Conservation (phyloP, 805 yeast genomes). For the Suhomyces emberorum region DNA sequence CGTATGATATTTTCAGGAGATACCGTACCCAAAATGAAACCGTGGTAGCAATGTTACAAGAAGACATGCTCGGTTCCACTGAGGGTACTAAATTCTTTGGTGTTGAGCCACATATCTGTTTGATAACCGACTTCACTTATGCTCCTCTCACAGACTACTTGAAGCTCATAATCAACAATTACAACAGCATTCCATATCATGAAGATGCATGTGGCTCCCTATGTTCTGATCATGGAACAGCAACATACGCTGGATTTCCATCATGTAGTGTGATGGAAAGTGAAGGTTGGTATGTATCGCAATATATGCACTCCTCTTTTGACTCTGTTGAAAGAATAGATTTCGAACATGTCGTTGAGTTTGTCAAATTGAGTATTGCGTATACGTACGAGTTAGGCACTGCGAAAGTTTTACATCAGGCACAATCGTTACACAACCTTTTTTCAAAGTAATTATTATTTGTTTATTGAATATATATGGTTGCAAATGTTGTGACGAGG, state of each 20-base stretch:
- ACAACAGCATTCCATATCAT: conserved; percentile 64
- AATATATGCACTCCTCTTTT: conserved; percentile 68
- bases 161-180: conserved; percentile 56
- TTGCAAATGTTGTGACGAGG: no score
- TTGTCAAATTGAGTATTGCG: conserved; percentile 72
- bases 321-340: conserved; percentile 83
- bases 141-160: conserved; percentile 55
- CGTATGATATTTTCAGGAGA: conserved; percentile 66
- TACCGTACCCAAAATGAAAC: conserved; percentile 46
- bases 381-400: conserved; percentile 60
- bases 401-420: conserved; percentile 16
- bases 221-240: conserved; percentile 91
- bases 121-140: conserved; percentile 69
- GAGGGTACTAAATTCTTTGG: conserved; percentile 47
- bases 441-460: no score
- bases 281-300: conserved; percentile 58
- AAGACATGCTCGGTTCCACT: conserved; percentile 89
- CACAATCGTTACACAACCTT: no score
- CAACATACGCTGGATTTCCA: conserved; percentile 79
- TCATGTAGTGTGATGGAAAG: conserved; percentile 80
- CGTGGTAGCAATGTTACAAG: conserved; percentile 84
- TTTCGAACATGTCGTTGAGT: conserved; percentile 76
- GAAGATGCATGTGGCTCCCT: conserved; percentile 88
- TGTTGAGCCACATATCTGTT: conserved; percentile 68
- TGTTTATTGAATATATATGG: no score